These are phyloP conservation scores for Penicillium carneum DNA, from an alignment of 2,329 filamentous ascomycete genomes.

Conservation along the genomic window DNA sequence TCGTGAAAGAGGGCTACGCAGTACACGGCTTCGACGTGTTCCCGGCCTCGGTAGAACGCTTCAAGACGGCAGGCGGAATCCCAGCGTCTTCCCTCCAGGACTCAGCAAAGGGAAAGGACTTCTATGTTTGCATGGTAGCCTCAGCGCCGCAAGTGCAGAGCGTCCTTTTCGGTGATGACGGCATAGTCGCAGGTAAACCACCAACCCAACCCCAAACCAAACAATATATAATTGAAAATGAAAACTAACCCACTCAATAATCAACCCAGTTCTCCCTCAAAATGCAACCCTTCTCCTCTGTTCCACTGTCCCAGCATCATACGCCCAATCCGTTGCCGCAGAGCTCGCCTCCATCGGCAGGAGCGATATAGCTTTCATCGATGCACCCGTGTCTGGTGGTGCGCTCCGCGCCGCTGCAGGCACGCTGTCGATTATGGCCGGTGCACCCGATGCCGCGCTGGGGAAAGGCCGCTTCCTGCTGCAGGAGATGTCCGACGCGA, in stretches of 20 bases:
- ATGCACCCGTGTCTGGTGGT: conserved; percentile 76
- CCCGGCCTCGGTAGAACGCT: conserved; percentile 69
- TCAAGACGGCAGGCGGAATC: conserved; percentile 68
- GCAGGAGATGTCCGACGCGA: conserved; percentile 64
- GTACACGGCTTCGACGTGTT: conserved; percentile 78
- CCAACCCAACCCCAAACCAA: neutral
- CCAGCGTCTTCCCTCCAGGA: conserved; percentile 67
- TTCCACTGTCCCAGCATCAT: conserved; percentile 73
- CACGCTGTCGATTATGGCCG: conserved; percentile 78
- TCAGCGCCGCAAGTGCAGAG: conserved; percentile 72
- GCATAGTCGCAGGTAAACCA: conserved; percentile 51
- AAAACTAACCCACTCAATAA: neutral
- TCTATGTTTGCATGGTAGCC: conserved; percentile 78
- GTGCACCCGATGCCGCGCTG: conserved; percentile 65
- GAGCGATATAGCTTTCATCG: conserved; percentile 70
- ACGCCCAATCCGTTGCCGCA: conserved; percentile 66
- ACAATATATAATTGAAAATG: too few species aligned
- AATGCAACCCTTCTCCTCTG: conserved; percentile 70
- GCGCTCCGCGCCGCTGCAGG: conserved; percentile 72
- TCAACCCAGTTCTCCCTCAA: conserved; percentile 56
- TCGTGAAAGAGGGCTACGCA: conserved; percentile 70
- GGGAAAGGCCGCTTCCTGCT: conserved; percentile 66
- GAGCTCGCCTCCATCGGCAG: conserved; percentile 64
- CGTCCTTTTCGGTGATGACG: conserved; percentile 67
- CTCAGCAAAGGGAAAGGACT: conserved; percentile 65